phyloP scores from a whole-genome alignment of 345 rosid genomes.

The Pistacia vera region DNA sequence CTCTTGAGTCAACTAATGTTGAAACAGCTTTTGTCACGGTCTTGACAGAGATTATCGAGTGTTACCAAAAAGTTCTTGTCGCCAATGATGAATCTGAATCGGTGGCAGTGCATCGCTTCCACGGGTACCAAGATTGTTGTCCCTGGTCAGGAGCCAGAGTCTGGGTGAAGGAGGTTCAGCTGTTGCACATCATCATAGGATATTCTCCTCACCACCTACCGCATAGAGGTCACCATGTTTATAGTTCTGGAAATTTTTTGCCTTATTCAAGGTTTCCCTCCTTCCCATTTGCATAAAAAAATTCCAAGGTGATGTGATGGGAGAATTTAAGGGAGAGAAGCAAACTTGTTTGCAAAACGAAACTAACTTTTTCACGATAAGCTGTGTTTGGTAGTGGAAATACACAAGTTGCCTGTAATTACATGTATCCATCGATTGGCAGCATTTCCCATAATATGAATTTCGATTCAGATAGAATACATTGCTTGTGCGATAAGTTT shows the following conservation, averaged over 20 bases:
- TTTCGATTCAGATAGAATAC: conserved; percentile 5
- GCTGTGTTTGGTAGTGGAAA: neutral
- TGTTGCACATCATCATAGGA: conserved; percentile 44
- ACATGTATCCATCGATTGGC: neutral
- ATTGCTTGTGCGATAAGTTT: neutral
- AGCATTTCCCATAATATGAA: conserved; percentile 6
- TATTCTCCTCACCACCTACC: neutral
- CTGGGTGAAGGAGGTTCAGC: conserved; percentile 23
- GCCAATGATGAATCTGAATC: conserved; percentile 52
- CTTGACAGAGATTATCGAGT: conserved; percentile 56
- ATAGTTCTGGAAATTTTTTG: conserved; percentile 17
- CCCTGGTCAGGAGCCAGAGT: conserved; percentile 39
- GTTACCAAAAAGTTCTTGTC: conserved; percentile 52
- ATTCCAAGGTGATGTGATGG: neutral
- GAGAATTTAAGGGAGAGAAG: neutral
- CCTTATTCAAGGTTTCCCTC: neutral
- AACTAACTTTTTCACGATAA: neutral
- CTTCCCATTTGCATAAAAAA: neutral
- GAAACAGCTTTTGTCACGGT: conserved; percentile 57
- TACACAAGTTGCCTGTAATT: neutral
- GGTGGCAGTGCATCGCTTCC: conserved; percentile 52
- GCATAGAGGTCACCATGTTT: neutral
- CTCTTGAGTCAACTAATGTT: conserved; percentile 61
- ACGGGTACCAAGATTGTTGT: conserved; percentile 46
- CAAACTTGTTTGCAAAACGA: conserved; percentile 8